Conservation (phyloP, 2,329 filamentous ascomycete species). For the Hyphodiscus sp. region DNA sequence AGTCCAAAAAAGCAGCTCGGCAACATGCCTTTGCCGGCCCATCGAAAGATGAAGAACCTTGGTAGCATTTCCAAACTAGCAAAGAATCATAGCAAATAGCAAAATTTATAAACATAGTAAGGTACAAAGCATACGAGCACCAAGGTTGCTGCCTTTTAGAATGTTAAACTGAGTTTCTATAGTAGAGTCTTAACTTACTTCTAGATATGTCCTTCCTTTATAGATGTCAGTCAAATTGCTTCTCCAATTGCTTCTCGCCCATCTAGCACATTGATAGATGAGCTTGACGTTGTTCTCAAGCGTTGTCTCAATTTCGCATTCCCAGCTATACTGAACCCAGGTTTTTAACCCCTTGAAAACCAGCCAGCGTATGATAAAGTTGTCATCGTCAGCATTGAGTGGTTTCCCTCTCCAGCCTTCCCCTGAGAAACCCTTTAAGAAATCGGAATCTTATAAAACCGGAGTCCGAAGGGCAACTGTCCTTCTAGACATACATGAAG, state of each 20-base stretch:
- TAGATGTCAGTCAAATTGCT: constrained; percentile 81
- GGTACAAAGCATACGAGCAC: too few species aligned
- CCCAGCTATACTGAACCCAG: constrained; percentile 82
- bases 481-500: constrained; percentile 86
- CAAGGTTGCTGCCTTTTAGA: too few species aligned
- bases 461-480: constrained; percentile 50
- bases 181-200: too few species aligned
- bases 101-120: too few species aligned
- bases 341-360: constrained; percentile 86
- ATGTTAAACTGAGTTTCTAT: too few species aligned
- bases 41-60: constrained; percentile 59
- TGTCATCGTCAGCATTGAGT: constrained; percentile 90
- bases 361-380: constrained; percentile 92
- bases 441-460: too few species aligned
- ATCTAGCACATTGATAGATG: constrained; percentile 81
- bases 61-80: constrained; percentile 61
- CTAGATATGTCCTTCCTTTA: too few species aligned
- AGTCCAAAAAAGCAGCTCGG: constrained; percentile 57
- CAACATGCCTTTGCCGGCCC: constrained; percentile 42
- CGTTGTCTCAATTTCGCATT: constrained; percentile 84
- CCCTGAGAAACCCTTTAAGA: too few species aligned
- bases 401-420: constrained; percentile 66
- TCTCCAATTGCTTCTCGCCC: constrained; percentile 93
- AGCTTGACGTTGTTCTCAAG: constrained; percentile 81
- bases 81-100: constrained; percentile 43